Evolutionary conservation across 495 filamentous ascomycete genomes (phyloP).

Genomic region (Aspergillus saccharolyticus): DNA sequence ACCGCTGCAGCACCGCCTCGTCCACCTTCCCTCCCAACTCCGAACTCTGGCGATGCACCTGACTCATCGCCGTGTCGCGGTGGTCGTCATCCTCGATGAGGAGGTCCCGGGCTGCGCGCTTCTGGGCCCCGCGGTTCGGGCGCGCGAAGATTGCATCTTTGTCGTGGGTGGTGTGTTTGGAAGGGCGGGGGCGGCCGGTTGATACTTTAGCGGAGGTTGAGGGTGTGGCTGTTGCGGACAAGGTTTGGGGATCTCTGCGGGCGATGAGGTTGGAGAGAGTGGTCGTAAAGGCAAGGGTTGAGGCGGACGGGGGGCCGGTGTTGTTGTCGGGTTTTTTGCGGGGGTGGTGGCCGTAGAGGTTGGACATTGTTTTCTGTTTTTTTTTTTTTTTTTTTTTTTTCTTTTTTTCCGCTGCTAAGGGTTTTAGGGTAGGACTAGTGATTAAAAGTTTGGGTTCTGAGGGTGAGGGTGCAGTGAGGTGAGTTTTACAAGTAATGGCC

Average conservation of each 20-base stretch:
- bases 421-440: not conserved
- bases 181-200: slow-evolving; percentile 60
- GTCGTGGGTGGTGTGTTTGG: too few relatives aligned
- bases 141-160: slow-evolving; percentile 69
- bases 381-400: slow-evolving; percentile 4
- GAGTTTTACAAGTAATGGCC: too few relatives aligned
- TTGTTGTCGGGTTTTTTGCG: slow-evolving; percentile 30
- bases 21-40: slow-evolving; percentile 40
- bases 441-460: too few relatives aligned
- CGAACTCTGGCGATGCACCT: slow-evolving; percentile 33
- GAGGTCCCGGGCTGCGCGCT: slow-evolving; percentile 53
- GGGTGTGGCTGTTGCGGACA: slow-evolving; percentile 4
- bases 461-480: too few relatives aligned
- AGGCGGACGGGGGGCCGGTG: slow-evolving; percentile 57
- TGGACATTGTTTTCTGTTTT: too few relatives aligned
- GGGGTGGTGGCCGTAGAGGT: slow-evolving; percentile 70
- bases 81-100: slow-evolving; percentile 32
- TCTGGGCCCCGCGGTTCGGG: slow-evolving; percentile 64
- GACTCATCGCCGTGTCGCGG: slow-evolving; percentile 26
- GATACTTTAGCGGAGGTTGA: too few relatives aligned
- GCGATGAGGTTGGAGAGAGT: slow-evolving; percentile 70
- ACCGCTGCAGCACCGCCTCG: slow-evolving; percentile 47
- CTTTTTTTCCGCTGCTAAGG: not conserved
- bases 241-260: slow-evolving; percentile 34
- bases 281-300: slow-evolving; percentile 73